Base-by-base conservation (phyloP, 331 rosid species). In the Cucumis variabilis region DNA sequence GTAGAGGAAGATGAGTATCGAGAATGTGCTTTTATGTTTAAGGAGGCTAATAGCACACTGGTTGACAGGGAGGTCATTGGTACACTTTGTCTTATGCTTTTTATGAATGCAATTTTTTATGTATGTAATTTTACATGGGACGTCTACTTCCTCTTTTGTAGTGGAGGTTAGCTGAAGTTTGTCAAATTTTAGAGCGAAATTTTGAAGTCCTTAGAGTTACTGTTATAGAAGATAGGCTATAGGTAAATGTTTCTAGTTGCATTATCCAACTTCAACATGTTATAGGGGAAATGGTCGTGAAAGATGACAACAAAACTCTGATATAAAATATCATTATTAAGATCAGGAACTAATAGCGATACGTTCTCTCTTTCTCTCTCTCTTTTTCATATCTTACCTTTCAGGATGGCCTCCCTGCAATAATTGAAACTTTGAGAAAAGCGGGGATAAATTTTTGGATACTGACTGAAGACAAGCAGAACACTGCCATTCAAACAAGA, bases 371-470 rank as follows among this genome's bases (percentile, higher is more conserved):
- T n/a, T n/a, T n/a, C n/a, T n/a, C n/a, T n/a, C n/a, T 90, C 9
- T 17, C 20, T 58, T 88, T 89, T 88, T 80, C 50, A 60, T 65
- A 87, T 60, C 10, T 74, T 2, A 74, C 71, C 62, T 82, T 90
- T 93, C 90, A 97, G 99, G 98, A 97, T 88, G 99, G 98, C 44
- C 98, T 97, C 75, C 99, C 99, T 76, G 98, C 94, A 89, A 97
- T 98, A 21, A 97, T 97, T 88, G 96, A 97, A 89, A 82, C 98
- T 10, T 88, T 97, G 66, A 93, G 99, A 91, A 97, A 92, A 92
- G 98, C 99, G 60, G 99, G 99, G 90, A 97, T 95, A 92, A 94
- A 97, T 87, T 97, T 97, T 91, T 97, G 98, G 99, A 96, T 97
- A 98, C 94, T 97, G 79, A 97, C 99, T 9, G 99, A 98, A 84